Evolutionary conservation across 768 basidiomycete species (phyloP), one percentile per base, ranked within the genome.

Genomic region (Xanthoconium stramineum): DNA sequence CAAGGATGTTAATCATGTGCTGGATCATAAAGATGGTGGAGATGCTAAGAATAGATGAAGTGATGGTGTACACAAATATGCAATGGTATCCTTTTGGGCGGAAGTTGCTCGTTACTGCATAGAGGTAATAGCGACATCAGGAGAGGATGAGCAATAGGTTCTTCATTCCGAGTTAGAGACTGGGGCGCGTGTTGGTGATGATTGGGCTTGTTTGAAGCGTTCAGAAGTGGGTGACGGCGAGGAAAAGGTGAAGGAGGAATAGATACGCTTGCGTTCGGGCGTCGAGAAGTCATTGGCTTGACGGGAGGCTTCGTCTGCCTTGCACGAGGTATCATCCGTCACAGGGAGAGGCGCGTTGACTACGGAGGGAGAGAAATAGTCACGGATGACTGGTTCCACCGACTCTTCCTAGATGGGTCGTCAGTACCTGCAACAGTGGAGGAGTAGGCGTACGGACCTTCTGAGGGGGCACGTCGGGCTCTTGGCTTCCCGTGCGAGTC

Each of bases 191-290:
- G 66, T 67, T 64, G 63, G 68, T 55, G 57, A 72, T 38, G 73
- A 72, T 35, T 70, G 75, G 20, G 72, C 69, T 66, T 78, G 74
- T 63, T 72, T 78, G 71, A 79, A 80, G 53, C 83, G 83, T 55
- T 80, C 73, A 50, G 80, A 78, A 1, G 82, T 76, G 11, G 82
- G 83, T 2, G 86, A 86, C 8, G 89, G 89, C 1, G 88, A 85
- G 15, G 84, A 80, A 74, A 91, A 91, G 4, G 89, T 91, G 67
- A 91, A 91, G 5, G 87, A 79, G 20, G 86, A 78, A 67, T 88
- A 89, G 57, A 85, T 84, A 57, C 77, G 79, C 65, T 84, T 83
- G 63, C 88, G 83, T 64, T 91, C 86, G 5, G 89, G 88, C 5
- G 89, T 89, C 17, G 85, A 83, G 60, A 89, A 84, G n/a, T 74